Percentiles rank a stretch among this genome's conserved stretches.
Evolutionary conservation across 2,329 filamentous ascomycete species (phyloP).

Genomic region (Pseudodiploospora longispora): DNA sequence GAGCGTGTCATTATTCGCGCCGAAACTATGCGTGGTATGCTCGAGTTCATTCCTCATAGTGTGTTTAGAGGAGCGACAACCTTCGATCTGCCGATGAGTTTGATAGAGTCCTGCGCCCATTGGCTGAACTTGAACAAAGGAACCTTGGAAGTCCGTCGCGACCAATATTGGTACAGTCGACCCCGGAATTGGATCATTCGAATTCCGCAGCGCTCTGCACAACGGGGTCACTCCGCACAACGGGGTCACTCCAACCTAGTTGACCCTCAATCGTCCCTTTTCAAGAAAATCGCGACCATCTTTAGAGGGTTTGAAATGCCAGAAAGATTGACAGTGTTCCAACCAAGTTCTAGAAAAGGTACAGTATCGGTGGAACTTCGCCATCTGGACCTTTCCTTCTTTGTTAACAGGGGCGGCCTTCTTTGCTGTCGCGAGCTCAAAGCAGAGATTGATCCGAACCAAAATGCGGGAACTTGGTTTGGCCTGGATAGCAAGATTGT

Average conservation of each 20-base stretch:
- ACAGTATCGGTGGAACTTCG: slow-evolving; percentile 5
- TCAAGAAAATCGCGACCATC: background rate
- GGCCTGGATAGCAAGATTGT: slow-evolving; percentile 53
- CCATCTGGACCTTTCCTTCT: slow-evolving; percentile 6
- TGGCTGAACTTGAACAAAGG: slow-evolving; percentile 44
- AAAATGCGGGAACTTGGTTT: slow-evolving; percentile 53
- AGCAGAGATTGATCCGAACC: slow-evolving; percentile 45
- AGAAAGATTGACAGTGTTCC: slow-evolving; percentile 5
- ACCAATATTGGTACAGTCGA: slow-evolving; percentile 23
- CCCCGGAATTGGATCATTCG: slow-evolving; percentile 27
- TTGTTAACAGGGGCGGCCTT: slow-evolving; percentile 23
- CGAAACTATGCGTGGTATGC: slow-evolving; percentile 5
- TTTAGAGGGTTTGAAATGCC: slow-evolving; percentile 4
- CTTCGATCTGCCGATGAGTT: slow-evolving; percentile 41
- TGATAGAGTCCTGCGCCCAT: slow-evolving; percentile 48
- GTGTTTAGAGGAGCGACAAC: slow-evolving; percentile 17
- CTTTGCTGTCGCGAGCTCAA: slow-evolving; percentile 42
- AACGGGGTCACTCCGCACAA: slow-evolving; percentile 15
- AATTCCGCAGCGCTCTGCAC: slow-evolving; percentile 13
- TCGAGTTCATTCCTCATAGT: slow-evolving; percentile 26
- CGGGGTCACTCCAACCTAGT: background rate
- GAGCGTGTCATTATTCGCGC: slow-evolving; percentile 16
- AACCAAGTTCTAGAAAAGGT: background rate
- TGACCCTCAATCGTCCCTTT: slow-evolving; percentile 1
- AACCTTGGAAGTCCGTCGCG: slow-evolving; percentile 43